phyloP scores from a whole-genome alignment of 345 rosid genomes.

The Chamaenerion angustifolium region DNA sequence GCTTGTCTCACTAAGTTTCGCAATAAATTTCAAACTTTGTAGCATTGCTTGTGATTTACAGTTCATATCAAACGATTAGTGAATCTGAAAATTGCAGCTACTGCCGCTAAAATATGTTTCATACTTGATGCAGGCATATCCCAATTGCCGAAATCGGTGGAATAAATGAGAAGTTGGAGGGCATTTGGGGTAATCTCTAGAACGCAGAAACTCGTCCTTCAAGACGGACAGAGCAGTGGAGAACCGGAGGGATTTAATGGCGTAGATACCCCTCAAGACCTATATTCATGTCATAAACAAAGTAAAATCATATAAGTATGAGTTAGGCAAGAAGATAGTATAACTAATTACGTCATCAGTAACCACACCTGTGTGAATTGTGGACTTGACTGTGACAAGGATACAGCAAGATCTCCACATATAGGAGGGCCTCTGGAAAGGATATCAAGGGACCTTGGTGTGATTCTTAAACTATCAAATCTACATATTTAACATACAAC shows the following conservation, averaged over 20 bases:
- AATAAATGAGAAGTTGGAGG: conserved; percentile 87
- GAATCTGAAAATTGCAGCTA: too few relatives aligned
- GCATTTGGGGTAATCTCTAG: conserved; percentile 96
- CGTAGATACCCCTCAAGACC: conserved; percentile 83
- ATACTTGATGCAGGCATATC: conserved; percentile 92
- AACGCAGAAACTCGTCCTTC: conserved; percentile 93
- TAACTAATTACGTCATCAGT: conserved; percentile 6
- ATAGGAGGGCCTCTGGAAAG: conserved; percentile 85
- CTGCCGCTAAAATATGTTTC: conserved; percentile 6
- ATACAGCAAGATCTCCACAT: conserved; percentile 95
- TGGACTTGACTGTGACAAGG: conserved; percentile 92
- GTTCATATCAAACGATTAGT: too few relatives aligned
- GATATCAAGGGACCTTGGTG: conserved; percentile 89
- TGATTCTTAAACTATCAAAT: conserved; percentile 90
- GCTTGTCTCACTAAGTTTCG: too few relatives aligned
- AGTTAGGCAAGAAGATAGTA: conserved; percentile 10
- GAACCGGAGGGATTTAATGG: conserved; percentile 85
- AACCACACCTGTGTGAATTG: conserved; percentile 78
- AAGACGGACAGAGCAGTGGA: conserved; percentile 79
- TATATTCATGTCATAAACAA: conserved; percentile 5
- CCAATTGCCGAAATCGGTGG: conserved; percentile 87
- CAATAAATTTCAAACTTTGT: too few relatives aligned
- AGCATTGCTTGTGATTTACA: too few relatives aligned
- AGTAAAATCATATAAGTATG: conserved; percentile 9
- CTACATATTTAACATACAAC: conserved; percentile 26